These are phyloP conservation scores for Diaporthe citriasiana DNA, from an alignment of 2,329 filamentous ascomycete genomes.

Conservation along the genomic window DNA sequence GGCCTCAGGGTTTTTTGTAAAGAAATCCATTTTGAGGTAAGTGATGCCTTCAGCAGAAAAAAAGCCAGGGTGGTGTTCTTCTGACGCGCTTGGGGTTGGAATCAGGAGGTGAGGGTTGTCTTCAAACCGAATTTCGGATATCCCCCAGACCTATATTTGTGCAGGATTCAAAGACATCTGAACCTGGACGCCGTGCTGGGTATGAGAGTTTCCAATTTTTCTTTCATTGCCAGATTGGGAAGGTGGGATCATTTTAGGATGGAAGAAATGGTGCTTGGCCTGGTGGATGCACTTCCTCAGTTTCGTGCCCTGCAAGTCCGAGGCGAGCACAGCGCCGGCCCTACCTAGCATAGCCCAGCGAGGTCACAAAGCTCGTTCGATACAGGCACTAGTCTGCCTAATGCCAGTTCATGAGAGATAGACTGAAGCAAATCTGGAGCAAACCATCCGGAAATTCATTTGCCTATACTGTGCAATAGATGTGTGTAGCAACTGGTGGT, in stretches of 20 bases:
- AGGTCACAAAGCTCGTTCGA: background rate
- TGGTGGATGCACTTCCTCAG: background rate
- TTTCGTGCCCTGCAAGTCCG: background rate
- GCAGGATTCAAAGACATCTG: background rate
- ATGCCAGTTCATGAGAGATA: background rate
- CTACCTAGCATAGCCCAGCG: background rate
- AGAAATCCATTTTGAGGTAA: background rate
- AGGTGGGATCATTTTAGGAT: background rate
- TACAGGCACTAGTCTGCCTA: no score
- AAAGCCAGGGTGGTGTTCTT: no score
- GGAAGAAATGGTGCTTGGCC: background rate
- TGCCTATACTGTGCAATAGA: no score
- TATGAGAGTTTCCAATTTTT: background rate
- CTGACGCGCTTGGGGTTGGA: background rate
- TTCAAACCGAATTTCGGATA: background rate
- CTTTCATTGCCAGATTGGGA: background rate
- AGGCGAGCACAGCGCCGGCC: background rate
- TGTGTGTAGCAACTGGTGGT: background rate
- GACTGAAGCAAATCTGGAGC: background rate
- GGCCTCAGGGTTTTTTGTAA: constrained; percentile 6
- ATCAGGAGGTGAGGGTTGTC: background rate
- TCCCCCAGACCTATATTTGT: background rate
- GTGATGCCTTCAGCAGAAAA: background rate
- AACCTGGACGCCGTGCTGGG: background rate
- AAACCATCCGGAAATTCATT: background rate